Conservation (phyloP, 2,329 filamentous ascomycete species). For the Sarocladium kiliense region DNA sequence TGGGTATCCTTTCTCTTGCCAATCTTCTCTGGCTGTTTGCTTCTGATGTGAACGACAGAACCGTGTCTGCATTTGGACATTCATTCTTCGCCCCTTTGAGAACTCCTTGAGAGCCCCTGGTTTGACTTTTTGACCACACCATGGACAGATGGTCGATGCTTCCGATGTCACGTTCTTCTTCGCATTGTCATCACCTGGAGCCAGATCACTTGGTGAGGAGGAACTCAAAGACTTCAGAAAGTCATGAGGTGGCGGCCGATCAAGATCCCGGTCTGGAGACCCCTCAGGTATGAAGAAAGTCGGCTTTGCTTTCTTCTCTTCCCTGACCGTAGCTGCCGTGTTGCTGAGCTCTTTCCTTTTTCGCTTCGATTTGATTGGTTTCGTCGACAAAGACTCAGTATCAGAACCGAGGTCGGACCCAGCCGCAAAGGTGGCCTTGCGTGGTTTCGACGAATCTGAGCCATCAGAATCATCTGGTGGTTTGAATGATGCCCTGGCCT, state of each 20-base stretch:
- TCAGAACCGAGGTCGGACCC: neutral
- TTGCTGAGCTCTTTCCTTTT: neutral
- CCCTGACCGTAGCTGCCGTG: neutral
- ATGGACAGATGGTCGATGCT: slow-evolving; percentile 45
- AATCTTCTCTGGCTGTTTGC: slow-evolving; percentile 43
- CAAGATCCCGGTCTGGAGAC: neutral
- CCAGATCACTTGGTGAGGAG: neutral
- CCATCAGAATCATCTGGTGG: slow-evolving; percentile 4
- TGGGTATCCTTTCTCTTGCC: slow-evolving; percentile 58
- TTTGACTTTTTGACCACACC: slow-evolving; percentile 60
- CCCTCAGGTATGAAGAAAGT: neutral
- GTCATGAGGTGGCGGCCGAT: neutral
- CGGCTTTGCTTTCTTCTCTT: neutral
- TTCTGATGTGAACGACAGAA: slow-evolving; percentile 63
- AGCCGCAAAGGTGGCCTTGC: neutral
- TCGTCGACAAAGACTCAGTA: neutral
- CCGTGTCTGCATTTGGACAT: slow-evolving; percentile 50
- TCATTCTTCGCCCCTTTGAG: slow-evolving; percentile 41
- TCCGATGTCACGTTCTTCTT: slow-evolving; percentile 8
- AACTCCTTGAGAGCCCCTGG: slow-evolving; percentile 48
- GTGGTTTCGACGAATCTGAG: neutral
- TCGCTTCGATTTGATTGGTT: neutral
- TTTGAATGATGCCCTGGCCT: neutral
- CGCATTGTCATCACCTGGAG: slow-evolving; percentile 8
- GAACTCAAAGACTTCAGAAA: neutral